A percentile compares a stretch with the other conserved stretches of the same genome.
phyloP scores from a whole-genome alignment of 164 flowering plant genomes.

The Annona squamosa region DNA sequence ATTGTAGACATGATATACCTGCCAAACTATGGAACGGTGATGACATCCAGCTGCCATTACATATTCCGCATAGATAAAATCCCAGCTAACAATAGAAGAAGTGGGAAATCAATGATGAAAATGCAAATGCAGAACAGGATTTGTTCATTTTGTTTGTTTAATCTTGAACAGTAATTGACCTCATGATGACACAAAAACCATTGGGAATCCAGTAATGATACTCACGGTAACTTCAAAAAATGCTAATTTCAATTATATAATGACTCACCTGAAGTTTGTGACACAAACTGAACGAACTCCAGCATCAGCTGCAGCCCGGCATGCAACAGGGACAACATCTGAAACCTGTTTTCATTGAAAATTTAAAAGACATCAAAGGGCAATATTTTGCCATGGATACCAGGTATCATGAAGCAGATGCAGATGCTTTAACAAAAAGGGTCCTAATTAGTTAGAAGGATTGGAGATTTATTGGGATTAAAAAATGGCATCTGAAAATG shows the following conservation, averaged over 20 bases:
- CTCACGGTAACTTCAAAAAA: not conserved
- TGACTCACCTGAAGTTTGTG: constrained; percentile 79
- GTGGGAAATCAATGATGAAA: not conserved
- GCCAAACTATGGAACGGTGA: constrained; percentile 89
- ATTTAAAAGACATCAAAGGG: not conserved
- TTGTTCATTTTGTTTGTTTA: not conserved
- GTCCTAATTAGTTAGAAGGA: not conserved
- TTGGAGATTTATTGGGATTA: not conserved
- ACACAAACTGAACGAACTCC: constrained; percentile 96
- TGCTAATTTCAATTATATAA: not conserved
- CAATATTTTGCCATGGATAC: not conserved
- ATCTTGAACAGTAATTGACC: too few species aligned
- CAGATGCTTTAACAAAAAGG: constrained; percentile 2
- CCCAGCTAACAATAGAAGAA: constrained; percentile 61
- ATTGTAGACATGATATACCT: constrained; percentile 30
- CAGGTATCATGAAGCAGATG: not conserved
- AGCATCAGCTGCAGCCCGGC: constrained; percentile 99
- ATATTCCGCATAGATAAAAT: constrained; percentile 96
- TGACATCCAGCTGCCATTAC: constrained; percentile 91
- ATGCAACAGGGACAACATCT: constrained; percentile 97
- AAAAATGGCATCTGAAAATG: not conserved
- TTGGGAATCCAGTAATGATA: not conserved
- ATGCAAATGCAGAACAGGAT: not conserved
- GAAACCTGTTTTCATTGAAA: constrained; percentile 49
- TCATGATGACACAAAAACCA: not conserved